Evolutionary conservation across 352 stramenopile species (phyloP).

Genomic region (Ochromonadaceae sp.): DNA sequence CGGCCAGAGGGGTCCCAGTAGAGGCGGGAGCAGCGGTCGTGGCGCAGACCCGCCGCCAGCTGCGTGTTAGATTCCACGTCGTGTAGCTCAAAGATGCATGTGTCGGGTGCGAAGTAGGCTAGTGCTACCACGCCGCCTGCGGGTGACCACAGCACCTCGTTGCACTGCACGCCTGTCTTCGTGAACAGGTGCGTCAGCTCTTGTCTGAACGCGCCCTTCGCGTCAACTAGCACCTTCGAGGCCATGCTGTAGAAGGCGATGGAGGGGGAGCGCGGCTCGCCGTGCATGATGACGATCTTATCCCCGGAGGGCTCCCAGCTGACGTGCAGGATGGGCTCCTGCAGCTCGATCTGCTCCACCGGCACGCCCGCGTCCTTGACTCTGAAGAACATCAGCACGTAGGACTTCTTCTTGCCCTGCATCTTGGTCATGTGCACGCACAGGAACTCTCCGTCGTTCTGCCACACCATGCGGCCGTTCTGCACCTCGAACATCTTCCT

Average conservation of each 20-base stretch:
- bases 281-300: constrained; percentile 88
- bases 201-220: constrained; percentile 27
- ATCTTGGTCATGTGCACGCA: constrained; percentile 37
- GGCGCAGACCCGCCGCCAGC: constrained; percentile 83
- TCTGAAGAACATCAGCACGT: constrained; percentile 96
- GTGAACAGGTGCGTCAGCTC: constrained; percentile 22
- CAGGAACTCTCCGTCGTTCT: constrained; percentile 83
- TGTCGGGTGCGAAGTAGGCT: constrained; percentile 72
- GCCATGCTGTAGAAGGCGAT: constrained; percentile 95
- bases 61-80: constrained; percentile 84
- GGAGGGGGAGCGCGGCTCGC: constrained; percentile 74
- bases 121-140: constrained; percentile 78
- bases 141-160: constrained; percentile 91
- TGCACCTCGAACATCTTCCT: constrained; percentile 84
- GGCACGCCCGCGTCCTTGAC: constrained; percentile 81
- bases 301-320: constrained; percentile 86
- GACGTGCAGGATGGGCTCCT: constrained; percentile 79
- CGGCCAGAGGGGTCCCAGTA: constrained; percentile 92
- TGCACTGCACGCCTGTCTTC: constrained; percentile 61
- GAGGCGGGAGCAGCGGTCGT: constrained; percentile 94
- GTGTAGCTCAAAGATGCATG: constrained; percentile 91
- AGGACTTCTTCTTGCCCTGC: constrained; percentile 96
- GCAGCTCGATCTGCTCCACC: constrained; percentile 94
- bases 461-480: constrained; percentile 75
- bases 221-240: constrained; percentile 15